Percentiles rank a stretch among this genome's conserved stretches.
Evolutionary conservation across 768 basidiomycete genomes (phyloP).

Genomic region (Mycena crocata): DNA sequence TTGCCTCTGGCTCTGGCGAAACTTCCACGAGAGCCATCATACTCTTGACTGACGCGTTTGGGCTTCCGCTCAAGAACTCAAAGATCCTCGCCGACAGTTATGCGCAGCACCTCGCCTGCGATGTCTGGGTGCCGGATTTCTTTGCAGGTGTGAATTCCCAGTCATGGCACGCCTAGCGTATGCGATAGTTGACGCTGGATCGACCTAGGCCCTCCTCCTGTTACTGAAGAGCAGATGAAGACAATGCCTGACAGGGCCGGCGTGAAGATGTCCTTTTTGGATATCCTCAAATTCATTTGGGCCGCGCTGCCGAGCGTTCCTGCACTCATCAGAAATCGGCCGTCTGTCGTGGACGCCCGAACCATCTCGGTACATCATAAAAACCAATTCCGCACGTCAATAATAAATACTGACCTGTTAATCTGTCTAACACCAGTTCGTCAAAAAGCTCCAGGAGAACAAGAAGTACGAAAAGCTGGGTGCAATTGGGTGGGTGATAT

Average conservation of each 20-base stretch:
- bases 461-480: conserved; percentile 56
- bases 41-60: conserved; percentile 63
- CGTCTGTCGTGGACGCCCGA: conserved; percentile 45
- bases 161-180: too few relatives aligned
- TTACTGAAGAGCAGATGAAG: too few relatives aligned
- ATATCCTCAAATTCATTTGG: conserved; percentile 45
- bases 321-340: conserved; percentile 45
- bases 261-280: conserved; percentile 44
- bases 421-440: conserved; percentile 42
- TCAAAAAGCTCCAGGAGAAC: conserved; percentile 46
- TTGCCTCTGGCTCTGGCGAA: conserved; percentile 43
- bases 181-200: too few relatives aligned
- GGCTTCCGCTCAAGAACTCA: conserved; percentile 59
- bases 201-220: too few relatives aligned
- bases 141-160: conserved; percentile 55
- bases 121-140: conserved; percentile 70
- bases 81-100: conserved; percentile 65
- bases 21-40: conserved; percentile 47
- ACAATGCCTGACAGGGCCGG: conserved; percentile 49
- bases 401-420: too few relatives aligned
- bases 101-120: conserved; percentile 56
- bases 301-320: conserved; percentile 44
- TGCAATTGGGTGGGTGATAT: conserved; percentile 54
- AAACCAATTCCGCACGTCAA: too few relatives aligned
- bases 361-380: too few relatives aligned